These are phyloP conservation scores for Persicaria tinctoria DNA, from an alignment of 148 eudicot genomes.

Conservation along the genomic window DNA sequence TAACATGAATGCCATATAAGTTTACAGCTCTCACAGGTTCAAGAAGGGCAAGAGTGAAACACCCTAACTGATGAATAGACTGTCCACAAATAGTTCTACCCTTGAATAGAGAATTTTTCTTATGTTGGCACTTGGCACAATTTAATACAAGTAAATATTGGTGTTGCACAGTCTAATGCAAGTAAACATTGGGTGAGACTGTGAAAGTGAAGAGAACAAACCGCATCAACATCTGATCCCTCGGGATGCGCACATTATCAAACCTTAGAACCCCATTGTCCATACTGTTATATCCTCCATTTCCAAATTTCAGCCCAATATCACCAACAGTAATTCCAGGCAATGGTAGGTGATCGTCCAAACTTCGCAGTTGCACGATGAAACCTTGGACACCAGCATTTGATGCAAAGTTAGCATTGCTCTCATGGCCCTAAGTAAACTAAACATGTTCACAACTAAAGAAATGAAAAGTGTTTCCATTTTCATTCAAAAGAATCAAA, in stretches of 20 bases:
- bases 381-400: slow-evolving; percentile 41
- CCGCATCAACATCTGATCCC: slow-evolving; percentile 96
- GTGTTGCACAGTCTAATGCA: not conserved
- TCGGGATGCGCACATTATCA: slow-evolving; percentile 88
- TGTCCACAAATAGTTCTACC: not conserved
- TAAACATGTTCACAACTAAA: not conserved
- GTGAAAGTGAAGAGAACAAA: slow-evolving; percentile 16
- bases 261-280: slow-evolving; percentile 87
- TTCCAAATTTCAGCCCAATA: slow-evolving; percentile 96
- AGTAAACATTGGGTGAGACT: not conserved
- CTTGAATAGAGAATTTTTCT: not conserved
- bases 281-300: slow-evolving; percentile 95
- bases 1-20: no score
- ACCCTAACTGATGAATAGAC: not conserved
- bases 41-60: not conserved
- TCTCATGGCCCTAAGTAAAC: not conserved
- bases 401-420: not conserved
- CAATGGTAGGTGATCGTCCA: slow-evolving; percentile 88
- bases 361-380: slow-evolving; percentile 81
- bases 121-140: not conserved
- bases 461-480: no score
- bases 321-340: slow-evolving; percentile 91
- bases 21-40: not conserved
- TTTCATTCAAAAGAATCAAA: no score
- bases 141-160: not conserved